Conservation (phyloP, 208 protist genomes). For the Leishmania tropica region DNA sequence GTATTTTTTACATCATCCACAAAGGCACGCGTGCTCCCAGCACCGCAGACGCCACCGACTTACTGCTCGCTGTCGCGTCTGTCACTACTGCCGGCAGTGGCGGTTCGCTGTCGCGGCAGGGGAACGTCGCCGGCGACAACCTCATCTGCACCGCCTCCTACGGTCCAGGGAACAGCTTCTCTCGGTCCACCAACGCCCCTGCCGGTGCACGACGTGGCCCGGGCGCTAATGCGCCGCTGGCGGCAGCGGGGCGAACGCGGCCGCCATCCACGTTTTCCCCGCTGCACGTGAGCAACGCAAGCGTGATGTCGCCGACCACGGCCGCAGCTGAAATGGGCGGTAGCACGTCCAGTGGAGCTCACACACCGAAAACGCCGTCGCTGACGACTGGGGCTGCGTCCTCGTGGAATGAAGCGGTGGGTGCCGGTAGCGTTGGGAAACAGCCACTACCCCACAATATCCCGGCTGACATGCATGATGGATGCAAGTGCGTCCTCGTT, state of each 20-base stretch:
- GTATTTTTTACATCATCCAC: conserved; percentile 27
- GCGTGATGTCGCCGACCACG: background rate
- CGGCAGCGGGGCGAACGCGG: background rate
- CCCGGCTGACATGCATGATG: conserved; percentile 15
- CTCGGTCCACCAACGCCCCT: background rate
- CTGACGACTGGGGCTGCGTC: background rate
- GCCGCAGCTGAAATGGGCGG: background rate
- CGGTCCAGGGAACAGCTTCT: background rate
- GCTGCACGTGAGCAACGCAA: background rate
- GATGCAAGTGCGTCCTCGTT: conserved; percentile 21
- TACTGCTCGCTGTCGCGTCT: conserved; percentile 21
- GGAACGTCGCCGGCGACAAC: background rate
- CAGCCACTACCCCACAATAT: background rate
- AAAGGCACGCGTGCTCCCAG: conserved; percentile 16
- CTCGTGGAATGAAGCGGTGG: background rate
- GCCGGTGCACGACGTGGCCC: background rate
- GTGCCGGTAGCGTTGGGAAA: background rate
- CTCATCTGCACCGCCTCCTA: background rate
- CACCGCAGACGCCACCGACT: conserved; percentile 19
- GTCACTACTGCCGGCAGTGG: background rate
- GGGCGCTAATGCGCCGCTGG: background rate
- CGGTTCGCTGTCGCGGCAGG: background rate
- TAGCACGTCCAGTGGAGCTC: background rate
- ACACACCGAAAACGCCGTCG: background rate
- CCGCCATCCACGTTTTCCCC: background rate